phyloP scores from a whole-genome alignment of 257 asterid genomes.

The Echium plantagineum region DNA sequence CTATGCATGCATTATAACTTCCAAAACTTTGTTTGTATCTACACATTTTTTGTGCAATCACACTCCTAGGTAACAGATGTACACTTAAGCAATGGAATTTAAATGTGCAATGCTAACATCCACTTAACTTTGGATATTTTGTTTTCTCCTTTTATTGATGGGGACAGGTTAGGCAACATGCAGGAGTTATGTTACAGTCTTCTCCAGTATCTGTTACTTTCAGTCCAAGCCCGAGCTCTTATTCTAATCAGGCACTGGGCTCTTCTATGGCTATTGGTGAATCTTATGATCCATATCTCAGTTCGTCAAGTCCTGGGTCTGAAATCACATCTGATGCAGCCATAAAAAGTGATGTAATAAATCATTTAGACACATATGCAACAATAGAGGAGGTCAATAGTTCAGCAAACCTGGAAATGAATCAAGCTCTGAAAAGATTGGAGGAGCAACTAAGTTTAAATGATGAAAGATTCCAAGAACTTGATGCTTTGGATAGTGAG shows the following conservation, averaged over 20 bases:
- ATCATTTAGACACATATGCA: conserved; percentile 17
- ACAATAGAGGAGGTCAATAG: conserved; percentile 33
- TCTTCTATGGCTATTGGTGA: conserved; percentile 39
- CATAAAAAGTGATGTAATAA: conserved; percentile 15
- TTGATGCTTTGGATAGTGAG: conserved; percentile 23
- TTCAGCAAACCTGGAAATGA: conserved; percentile 41
- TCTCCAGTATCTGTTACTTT: conserved; percentile 35
- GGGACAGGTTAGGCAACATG: conserved; percentile 47
- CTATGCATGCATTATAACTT: no score
- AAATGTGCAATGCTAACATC: not conserved
- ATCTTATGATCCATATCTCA: conserved; percentile 38
- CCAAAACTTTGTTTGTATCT: no score
- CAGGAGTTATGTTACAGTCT: conserved; percentile 31
- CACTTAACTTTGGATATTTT: not conserved
- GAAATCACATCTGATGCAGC: conserved; percentile 50
- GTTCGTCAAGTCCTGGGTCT: conserved; percentile 49
- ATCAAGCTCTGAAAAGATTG: conserved; percentile 49
- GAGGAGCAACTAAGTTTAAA: conserved; percentile 75
- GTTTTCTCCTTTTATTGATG: not conserved
- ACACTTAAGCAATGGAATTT: not conserved
- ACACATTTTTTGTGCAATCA: not conserved
- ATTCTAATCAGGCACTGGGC: conserved; percentile 35
- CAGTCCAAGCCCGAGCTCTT: conserved; percentile 44
- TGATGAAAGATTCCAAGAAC: conserved; percentile 37
- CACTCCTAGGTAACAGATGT: not conserved